phyloP scores from a whole-genome alignment of 2,329 filamentous ascomycete genomes.

The Neofusicoccum ribis region DNA sequence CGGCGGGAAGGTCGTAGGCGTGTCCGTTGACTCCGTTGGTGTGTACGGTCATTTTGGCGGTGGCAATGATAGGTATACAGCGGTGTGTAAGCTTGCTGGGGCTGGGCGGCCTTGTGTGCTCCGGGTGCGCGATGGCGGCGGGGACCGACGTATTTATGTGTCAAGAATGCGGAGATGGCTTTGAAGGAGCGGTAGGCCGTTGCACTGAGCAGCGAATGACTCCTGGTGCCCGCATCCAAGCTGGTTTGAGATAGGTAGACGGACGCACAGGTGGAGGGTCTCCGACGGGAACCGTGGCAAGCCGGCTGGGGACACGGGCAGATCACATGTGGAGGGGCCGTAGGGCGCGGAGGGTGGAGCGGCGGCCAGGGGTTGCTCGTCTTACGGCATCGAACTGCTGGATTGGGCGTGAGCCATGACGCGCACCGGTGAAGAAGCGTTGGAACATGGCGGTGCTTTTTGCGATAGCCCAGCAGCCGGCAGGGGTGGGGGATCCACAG shows the following conservation, averaged over 20 bases:
- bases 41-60: slow-evolving; percentile 10
- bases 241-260: slow-evolving; percentile 5
- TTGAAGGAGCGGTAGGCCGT: not conserved
- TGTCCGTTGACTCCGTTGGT: slow-evolving; percentile 18
- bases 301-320: slow-evolving; percentile 5
- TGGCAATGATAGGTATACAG: not conserved
- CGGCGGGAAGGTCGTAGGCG: slow-evolving; percentile 43
- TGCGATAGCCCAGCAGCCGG: not conserved
- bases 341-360: slow-evolving; percentile 18
- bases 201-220: slow-evolving; percentile 11
- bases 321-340: slow-evolving; percentile 16
- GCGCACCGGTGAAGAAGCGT: not conserved
- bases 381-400: slow-evolving; percentile 7
- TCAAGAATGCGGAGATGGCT: slow-evolving; percentile 14
- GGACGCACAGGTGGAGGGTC: slow-evolving; percentile 1
- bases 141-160: slow-evolving; percentile 12
- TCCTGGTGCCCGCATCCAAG: slow-evolving; percentile 1
- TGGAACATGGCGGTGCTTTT: not conserved
- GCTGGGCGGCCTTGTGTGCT: not conserved
- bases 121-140: not conserved
- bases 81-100: not conserved
- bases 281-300: slow-evolving; percentile 18
- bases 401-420: not conserved
- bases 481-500: not conserved
- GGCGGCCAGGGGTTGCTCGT: slow-evolving; percentile 1